phyloP scores from a whole-genome alignment of 495 filamentous ascomycete species.

The Penicilliopsis zonata region DNA sequence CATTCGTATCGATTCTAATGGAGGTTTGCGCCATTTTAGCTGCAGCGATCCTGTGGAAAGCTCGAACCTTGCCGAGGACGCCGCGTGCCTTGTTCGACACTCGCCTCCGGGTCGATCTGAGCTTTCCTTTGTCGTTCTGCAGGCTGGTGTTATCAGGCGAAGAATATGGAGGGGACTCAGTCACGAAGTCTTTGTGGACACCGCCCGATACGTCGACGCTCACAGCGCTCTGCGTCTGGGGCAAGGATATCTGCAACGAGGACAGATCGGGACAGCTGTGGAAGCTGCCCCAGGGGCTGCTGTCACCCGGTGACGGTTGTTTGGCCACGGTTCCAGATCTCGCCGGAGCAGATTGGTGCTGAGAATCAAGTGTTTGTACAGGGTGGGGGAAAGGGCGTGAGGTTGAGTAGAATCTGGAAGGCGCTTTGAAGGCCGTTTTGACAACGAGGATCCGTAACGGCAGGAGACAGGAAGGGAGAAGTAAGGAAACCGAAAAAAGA shows the following conservation, averaged over 20 bases:
- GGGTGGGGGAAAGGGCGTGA: neutral
- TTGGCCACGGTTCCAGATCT: conserved; percentile 33
- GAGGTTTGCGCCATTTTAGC: conserved; percentile 35
- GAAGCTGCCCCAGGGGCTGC: conserved; percentile 40
- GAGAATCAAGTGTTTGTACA: neutral
- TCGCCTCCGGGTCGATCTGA: conserved; percentile 16
- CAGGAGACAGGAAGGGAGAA: conserved; percentile 1
- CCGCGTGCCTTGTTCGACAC: conserved; percentile 35
- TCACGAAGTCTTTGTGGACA: conserved; percentile 17
- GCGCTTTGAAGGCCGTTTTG: neutral
- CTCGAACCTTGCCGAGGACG: conserved; percentile 36
- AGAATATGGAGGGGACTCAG: conserved; percentile 12
- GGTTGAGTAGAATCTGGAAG: too few relatives aligned
- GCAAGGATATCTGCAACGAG: conserved; percentile 28
- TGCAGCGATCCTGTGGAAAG: conserved; percentile 31
- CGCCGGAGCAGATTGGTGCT: conserved; percentile 15
- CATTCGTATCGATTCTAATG: conserved; percentile 35
- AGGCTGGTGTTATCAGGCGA: conserved; percentile 21
- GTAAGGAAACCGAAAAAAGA: conserved; percentile 1
- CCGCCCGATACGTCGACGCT: conserved; percentile 14
- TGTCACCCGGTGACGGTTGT: conserved; percentile 26
- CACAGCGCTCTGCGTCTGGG: conserved; percentile 12
- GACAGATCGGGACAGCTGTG: conserved; percentile 37
- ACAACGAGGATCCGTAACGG: neutral
- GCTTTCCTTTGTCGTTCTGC: conserved; percentile 20